These are phyloP conservation scores for Eucalyptus melliodora DNA, from an alignment of 345 rosid genomes.

Conservation along the genomic window DNA sequence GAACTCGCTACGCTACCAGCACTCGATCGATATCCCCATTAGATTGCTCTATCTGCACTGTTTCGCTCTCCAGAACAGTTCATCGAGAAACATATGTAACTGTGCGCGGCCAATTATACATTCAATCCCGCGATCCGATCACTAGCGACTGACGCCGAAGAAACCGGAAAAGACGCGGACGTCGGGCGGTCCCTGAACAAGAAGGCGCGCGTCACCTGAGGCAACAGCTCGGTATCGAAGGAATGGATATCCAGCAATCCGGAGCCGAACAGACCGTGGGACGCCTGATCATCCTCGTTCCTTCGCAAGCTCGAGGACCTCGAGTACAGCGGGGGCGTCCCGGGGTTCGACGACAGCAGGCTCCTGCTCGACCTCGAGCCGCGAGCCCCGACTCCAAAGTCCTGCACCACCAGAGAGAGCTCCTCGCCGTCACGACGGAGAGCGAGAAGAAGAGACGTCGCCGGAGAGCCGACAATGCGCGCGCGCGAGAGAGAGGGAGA, in stretches of 20 bases:
- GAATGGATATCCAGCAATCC: slow-evolving; percentile 57
- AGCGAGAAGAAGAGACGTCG: background rate
- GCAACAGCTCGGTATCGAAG: slow-evolving; percentile 45
- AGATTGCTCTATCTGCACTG: background rate
- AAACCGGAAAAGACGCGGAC: background rate
- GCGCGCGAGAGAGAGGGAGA: background rate
- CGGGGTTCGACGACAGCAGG: background rate
- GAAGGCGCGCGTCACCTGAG: slow-evolving; percentile 10
- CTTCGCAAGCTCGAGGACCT: slow-evolving; percentile 36
- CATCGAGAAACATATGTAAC: background rate
- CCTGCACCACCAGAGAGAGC: background rate
- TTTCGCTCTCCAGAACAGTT: background rate
- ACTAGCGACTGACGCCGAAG: background rate
- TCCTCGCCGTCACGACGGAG: background rate
- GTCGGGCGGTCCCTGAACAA: background rate
- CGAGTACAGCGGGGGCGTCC: slow-evolving; percentile 1
- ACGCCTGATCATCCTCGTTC: slow-evolving; percentile 15
- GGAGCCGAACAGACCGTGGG: slow-evolving; percentile 21
- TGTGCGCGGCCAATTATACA: background rate
- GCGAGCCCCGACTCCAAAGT: background rate
- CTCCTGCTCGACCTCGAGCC: background rate
- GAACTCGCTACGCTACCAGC: background rate
- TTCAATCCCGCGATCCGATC: background rate
- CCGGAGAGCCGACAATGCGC: background rate
- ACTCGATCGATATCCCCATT: background rate